These are phyloP conservation scores for Plasmodium ovale DNA, from an alignment of 169 alveolate species.

Conservation along the genomic window DNA sequence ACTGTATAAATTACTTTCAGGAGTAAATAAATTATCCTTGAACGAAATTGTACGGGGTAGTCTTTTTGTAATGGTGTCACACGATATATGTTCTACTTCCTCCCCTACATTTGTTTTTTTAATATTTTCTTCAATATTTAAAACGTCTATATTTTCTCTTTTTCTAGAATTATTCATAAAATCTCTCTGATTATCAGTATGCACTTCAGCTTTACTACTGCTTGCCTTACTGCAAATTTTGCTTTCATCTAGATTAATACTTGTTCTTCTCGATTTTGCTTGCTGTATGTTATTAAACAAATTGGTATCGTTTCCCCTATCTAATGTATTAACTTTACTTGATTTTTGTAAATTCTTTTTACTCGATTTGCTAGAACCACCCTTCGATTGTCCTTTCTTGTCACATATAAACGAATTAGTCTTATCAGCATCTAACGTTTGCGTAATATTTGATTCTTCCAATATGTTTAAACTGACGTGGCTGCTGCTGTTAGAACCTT, in stretches of 20 bases:
- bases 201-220: constrained; percentile 23
- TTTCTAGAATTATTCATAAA: background rate
- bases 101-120: background rate
- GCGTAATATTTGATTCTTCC: constrained; percentile 31
- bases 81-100: background rate
- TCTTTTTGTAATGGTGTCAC: background rate
- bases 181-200: constrained; percentile 4
- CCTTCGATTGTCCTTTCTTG: constrained; percentile 16
- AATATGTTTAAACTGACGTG: constrained; percentile 47
- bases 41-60: background rate
- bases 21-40: constrained; percentile 11
- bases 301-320: constrained; percentile 4
- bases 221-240: constrained; percentile 23
- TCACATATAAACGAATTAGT: constrained; percentile 33
- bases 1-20: constrained; percentile 28
- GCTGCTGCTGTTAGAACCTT: constrained; percentile 38
- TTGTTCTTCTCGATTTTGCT: constrained; percentile 16
- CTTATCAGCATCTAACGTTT: constrained; percentile 38
- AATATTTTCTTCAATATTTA: constrained; percentile 12
- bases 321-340: constrained; percentile 12
- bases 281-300: background rate
- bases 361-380: constrained; percentile 15
- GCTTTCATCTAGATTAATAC: constrained; percentile 16
- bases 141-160: constrained; percentile 16
- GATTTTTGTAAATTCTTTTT: constrained; percentile 26